Conservation (phyloP, 2,329 filamentous ascomycete genomes). For the Talaromyces sp. region DNA sequence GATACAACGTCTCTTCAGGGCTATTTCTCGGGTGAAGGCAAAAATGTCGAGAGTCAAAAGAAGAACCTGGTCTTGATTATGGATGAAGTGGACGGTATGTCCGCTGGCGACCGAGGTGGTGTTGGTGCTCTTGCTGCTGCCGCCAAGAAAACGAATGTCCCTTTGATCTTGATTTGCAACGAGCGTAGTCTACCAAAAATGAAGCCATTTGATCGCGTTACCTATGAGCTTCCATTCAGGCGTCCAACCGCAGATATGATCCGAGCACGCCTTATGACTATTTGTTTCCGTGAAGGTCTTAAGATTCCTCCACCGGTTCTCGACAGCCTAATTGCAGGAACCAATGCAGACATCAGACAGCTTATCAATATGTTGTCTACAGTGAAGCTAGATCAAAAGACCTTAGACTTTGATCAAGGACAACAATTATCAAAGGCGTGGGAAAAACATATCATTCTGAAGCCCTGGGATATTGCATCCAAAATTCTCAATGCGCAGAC, state of each 20-base stretch:
- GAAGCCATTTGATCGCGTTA: constrained; percentile 90
- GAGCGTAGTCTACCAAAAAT: constrained; percentile 91
- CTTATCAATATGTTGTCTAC: constrained; percentile 99
- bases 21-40: constrained; percentile 81
- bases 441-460: constrained; percentile 95
- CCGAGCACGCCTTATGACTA: constrained; percentile 86
- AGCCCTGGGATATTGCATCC: constrained; percentile 95
- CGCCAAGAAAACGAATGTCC: constrained; percentile 91
- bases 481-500: constrained; percentile 87
- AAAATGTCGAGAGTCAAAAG: constrained; percentile 72
- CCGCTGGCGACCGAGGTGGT: constrained; percentile 89
- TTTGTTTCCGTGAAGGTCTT: constrained; percentile 85
- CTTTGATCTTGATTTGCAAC: constrained; percentile 97
- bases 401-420: constrained; percentile 77
- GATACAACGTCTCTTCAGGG: constrained; percentile 90
- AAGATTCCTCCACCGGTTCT: constrained; percentile 80
- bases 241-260: constrained; percentile 89
- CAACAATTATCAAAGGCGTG: constrained; percentile 96
- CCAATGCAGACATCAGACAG: constrained; percentile 91
- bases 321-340: constrained; percentile 91
- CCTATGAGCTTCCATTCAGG: constrained; percentile 81
- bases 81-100: constrained; percentile 99
- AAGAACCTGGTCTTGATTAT: constrained; percentile 96
- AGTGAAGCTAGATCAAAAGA: constrained; percentile 77
- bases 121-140: constrained; percentile 91